Evolutionary conservation across 352 stramenopile species (phyloP), one percentile per base, ranked within the genome.

Genomic region (Phytopythium kandeliae): DNA sequence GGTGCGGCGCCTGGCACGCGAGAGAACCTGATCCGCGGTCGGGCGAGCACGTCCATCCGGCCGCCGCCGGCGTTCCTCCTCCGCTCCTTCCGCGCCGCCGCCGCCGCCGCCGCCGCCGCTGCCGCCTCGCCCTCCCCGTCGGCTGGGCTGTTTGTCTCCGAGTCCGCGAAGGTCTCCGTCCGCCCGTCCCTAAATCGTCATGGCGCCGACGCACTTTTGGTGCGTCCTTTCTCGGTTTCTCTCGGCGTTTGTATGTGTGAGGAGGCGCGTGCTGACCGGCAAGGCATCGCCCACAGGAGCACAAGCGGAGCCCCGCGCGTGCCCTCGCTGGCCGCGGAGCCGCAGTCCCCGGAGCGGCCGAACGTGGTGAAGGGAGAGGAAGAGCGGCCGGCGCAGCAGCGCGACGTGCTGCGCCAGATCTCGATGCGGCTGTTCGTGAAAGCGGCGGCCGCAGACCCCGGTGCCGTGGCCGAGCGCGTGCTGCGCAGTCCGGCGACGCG

Each of bases 371-470:
- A 52, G 47, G 47, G 33, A 11, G 45, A 42, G 33, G 21, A n/a
- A 19, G 16, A 15, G 28, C 25, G 53, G 19, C 49, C 58, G 51
- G 63, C 57, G 3, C 73, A 65, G 28, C 85, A 89, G 55, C 77
- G 79, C 38, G 73, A 87, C 45, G 64, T 88, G n/a, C 55, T 90
- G 50, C 78, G 78, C 31, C 78, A 90, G 51, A 71, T 90, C 47
- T 89, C 79, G 37, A 76, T 92, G 71, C 73, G 79, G 2, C 57
- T 92, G 26, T 88, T 87, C 60, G 57, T 88, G 25, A 90, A 86
- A 51, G 76, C 69, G 19, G 60, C 61, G 55, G 12, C 36, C 19
- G 13, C 7, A 34, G 33, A 12, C 13, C 13, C 47, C 21, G 65
- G 72, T 45, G 59, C 85, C 54, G 78, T 89, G 48, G 81, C 82